Base-by-base conservation (phyloP, 2,329 filamentous ascomycete species). In the Colletotrichum siamense region DNA sequence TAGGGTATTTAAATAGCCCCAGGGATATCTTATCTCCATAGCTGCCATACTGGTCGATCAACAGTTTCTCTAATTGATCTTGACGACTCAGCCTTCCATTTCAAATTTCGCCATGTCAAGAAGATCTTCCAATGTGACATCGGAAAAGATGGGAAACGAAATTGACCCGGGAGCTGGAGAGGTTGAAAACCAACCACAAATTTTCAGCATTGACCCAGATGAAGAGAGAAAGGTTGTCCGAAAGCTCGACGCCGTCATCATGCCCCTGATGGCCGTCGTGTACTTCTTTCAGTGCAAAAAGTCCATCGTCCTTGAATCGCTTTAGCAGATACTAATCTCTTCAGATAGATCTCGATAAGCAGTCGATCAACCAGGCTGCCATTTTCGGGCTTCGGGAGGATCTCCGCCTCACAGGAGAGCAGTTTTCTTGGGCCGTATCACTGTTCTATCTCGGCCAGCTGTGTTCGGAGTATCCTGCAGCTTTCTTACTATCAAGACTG, bases 231-330 rank as follows among this genome's bases (percentile, higher is more conserved):
- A 39, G 4, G 34, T 77, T 7, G 67, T 78, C 12, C 39, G 72
- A n/a, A 78, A 78, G 61, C 61, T 79, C 3, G 77, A 78, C 57
- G 18, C 77, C 12, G 74, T 78, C 18, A 64, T 79, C 52, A 73
- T 79, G 66, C 77, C 77, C 5, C 24, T 78, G 5, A 79, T 79
- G 78, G 72, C 72, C 2, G 10, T 77, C 24, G 77, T 79, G n/a
- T 78, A 77, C 52, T 77, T 79, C 61, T 79, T 78, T 49, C 75
- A 79, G 61, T 79, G 78, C 76, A 26, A 70, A 61, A n/a, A 7
- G 1, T n/a, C 5, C 22, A 28, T 10, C 15, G 13, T 24, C n/a
- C 5, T 28, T 18, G 24, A 18, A n/a, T 8, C 15, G 3, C 13
- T 18, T 16, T 32, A 15, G 18, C 52, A 22, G 36, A 71, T 18